Evolutionary conservation across 2,329 filamentous ascomycete genomes (phyloP), one percentile per base, ranked within the genome.

Genomic region (Microsporum ferrugineum): DNA sequence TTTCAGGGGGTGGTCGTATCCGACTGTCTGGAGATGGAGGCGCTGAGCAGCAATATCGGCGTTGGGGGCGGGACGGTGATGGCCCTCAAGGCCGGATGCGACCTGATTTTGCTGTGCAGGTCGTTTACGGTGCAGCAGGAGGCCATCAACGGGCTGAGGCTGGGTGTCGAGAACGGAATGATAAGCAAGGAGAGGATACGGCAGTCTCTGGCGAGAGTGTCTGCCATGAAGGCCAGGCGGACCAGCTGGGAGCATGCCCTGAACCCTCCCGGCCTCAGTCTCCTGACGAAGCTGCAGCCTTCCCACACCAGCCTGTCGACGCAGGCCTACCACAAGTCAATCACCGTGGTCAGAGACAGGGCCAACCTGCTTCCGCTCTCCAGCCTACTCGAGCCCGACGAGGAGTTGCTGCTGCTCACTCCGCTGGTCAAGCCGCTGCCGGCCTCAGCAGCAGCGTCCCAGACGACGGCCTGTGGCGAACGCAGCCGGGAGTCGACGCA

Each of bases 11-110:
- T 97, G 1, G 91, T 94, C 29, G 90, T 97, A 57, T 96, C 91
- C 0, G 92, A 97, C 71, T 97, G 92, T 66, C 77, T 97, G 5
- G 92, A 96, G 72, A 97, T 97, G 92, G 91, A 96, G 70, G 91
- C 91, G 0, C 81, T 97, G 6, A 94, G 90, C 65, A 89, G 95
- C 70, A 95, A 96, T 68, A 94, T 97, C 57, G 92, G 92, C n/a
- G 91, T 99, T 17, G 91, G 92, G 66, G 92, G 94, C 45, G 94
- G 94, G 10, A 96, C 92, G 0, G 90, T 97, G 67, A 96, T 96
- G 91, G 94, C 94, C 2, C 89, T 96, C 58, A 94, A 96, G 72
- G 92, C 94, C 36, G 94, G 94, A 12, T 97, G 94, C 71, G 94
- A 99, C 72, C 78, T 97, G 59, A 85, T 96, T 3, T 82, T 96